A percentile compares a stretch with the other conserved stretches of the same genome.
Conservation (phyloP, 331 rosid genomes). For the Pyracantha coccinea region DNA sequence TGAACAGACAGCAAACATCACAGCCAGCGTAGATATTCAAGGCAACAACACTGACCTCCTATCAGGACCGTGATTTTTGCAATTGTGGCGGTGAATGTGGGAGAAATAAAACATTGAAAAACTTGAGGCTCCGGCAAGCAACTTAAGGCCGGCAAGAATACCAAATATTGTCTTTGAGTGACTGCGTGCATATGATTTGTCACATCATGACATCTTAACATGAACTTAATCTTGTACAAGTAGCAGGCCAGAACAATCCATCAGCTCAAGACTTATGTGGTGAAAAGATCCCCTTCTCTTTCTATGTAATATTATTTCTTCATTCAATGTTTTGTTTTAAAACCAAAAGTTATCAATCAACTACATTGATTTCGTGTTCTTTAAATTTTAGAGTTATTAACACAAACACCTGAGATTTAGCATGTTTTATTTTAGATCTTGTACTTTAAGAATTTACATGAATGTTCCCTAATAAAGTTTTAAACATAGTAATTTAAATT, state of each 20-base stretch:
- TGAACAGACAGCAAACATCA: conserved; percentile 18
- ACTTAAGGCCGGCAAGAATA: neutral
- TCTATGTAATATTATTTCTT: neutral
- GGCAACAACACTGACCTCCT: conserved; percentile 20
- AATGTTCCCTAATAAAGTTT: too few relatives aligned
- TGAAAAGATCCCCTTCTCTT: neutral
- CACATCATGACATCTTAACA: neutral
- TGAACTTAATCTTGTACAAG: neutral
- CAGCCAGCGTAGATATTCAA: conserved; percentile 26
- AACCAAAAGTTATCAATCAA: neutral
- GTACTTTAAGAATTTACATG: too few relatives aligned
- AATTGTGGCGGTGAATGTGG: neutral
- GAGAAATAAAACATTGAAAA: neutral
- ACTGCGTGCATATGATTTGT: too few relatives aligned
- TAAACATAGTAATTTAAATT: too few relatives aligned
- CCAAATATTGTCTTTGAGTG: neutral
- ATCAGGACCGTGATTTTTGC: conserved; percentile 20
- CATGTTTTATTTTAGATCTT: neutral
- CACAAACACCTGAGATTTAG: neutral
- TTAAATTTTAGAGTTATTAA: neutral
- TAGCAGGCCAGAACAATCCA: neutral
- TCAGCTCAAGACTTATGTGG: neutral
- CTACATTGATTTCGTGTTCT: neutral
- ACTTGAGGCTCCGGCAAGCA: neutral
- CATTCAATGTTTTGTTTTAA: neutral